A percentile compares a stretch with the other conserved stretches of the same genome.
These are phyloP conservation scores for Solanum sitiens DNA, from an alignment of 257 asterid genomes.

Conservation along the genomic window DNA sequence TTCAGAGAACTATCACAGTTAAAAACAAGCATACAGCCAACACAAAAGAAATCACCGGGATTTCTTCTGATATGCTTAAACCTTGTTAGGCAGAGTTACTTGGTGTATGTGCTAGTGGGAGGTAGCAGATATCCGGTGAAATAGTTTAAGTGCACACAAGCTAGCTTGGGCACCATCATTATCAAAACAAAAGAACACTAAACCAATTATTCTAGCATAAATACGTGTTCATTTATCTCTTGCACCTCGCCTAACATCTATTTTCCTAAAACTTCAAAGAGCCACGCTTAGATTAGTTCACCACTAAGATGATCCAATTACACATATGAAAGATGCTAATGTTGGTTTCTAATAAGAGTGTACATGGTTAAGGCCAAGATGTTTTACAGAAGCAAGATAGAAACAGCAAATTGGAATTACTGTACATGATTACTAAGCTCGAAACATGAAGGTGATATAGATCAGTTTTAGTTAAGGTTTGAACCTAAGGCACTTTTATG, in stretches of 20 bases:
- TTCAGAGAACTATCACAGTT: not conserved
- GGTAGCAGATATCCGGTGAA: not conserved
- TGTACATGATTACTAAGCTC: not conserved
- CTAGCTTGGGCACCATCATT: not conserved
- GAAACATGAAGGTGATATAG: not conserved
- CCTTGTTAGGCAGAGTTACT: not conserved
- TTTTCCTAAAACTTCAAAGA: not conserved
- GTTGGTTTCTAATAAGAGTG: not conserved
- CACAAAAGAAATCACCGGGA: not conserved
- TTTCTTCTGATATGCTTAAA: not conserved
- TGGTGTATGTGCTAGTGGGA: not conserved
- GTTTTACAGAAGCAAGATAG: not conserved
- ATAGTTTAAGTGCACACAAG: not conserved
- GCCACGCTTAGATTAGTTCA: not conserved
- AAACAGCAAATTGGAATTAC: not conserved
- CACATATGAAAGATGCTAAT: not conserved
- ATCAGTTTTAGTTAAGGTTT: not conserved
- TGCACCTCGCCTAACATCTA: not conserved
- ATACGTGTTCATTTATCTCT: not conserved
- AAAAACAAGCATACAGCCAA: not conserved
- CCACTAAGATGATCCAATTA: not conserved
- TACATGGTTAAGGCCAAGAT: not conserved
- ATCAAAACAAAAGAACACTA: not conserved
- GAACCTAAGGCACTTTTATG: not conserved
- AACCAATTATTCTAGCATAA: not conserved